Evolutionary conservation across 768 basidiomycete species (phyloP).

Genomic region (Mycena polygramma): DNA sequence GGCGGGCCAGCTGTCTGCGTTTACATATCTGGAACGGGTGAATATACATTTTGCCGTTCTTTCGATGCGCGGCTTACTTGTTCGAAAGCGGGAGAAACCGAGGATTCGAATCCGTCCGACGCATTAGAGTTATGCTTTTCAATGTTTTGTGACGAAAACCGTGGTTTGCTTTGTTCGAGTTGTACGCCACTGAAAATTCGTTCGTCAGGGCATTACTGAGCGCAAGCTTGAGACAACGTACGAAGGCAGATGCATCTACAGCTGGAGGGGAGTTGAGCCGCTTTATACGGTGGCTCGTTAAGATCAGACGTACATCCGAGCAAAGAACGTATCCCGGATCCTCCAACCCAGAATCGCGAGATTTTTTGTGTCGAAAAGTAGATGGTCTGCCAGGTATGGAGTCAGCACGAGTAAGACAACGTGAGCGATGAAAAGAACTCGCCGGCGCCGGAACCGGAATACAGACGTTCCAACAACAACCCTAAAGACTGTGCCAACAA

Average conservation of each 20-base stretch:
- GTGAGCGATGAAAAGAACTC: conserved; percentile 12
- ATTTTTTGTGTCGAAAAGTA: conserved; percentile 45
- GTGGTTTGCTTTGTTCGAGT: conserved; percentile 31
- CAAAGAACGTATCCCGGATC: conserved; percentile 55
- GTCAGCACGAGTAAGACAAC: background rate
- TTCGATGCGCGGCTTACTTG: conserved; percentile 9
- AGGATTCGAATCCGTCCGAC: conserved; percentile 18
- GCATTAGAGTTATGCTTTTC: conserved; percentile 2
- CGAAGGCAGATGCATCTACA: conserved; percentile 63
- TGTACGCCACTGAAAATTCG: conserved; percentile 50
- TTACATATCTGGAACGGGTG: conserved; percentile 25
- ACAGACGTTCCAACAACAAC: conserved; percentile 46
- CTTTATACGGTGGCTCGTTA: background rate
- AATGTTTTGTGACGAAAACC: conserved; percentile 17
- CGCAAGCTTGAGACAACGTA: conserved; percentile 45
- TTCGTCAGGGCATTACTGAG: background rate
- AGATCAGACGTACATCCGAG: conserved; percentile 59
- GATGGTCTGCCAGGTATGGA: conserved; percentile 40
- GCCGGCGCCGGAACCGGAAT: conserved; percentile 46
- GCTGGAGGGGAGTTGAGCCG: conserved; percentile 44
- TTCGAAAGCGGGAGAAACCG: conserved; percentile 20
- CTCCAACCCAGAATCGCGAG: conserved; percentile 36
- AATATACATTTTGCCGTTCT: background rate
- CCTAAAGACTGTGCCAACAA: conserved; percentile 39
- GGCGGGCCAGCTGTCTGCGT: conserved; percentile 32